phyloP scores from a whole-genome alignment of 306 rosid species.

The Notholithocarpus densiflorus region DNA sequence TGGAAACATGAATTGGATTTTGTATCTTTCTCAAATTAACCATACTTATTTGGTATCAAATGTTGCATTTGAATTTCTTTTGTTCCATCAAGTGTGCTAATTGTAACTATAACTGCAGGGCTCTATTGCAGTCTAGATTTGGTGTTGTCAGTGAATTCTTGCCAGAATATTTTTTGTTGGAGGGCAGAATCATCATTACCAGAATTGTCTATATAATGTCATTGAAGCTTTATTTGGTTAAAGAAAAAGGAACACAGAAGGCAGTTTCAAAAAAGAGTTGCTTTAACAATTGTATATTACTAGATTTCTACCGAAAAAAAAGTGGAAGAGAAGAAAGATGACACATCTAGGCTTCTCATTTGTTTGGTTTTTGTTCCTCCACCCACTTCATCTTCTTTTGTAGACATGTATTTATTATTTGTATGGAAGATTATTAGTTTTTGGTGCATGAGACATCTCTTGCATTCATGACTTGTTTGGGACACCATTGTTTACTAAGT shows the following conservation, averaged over 20 bases:
- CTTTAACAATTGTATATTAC: not conserved
- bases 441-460: no score
- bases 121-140: not conserved
- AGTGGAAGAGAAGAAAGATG: not conserved
- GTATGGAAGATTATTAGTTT: not conserved
- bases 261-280: not conserved
- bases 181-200: conserved; percentile 8
- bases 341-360: not conserved
- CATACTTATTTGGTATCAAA: not conserved
- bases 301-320: not conserved
- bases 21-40: not conserved
- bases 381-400: not conserved
- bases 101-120: not conserved
- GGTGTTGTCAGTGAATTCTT: conserved; percentile 6
- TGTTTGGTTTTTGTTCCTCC: not conserved
- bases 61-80: not conserved
- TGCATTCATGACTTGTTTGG: no score
- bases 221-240: not conserved
- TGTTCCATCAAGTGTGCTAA: not conserved
- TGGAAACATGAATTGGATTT: not conserved
- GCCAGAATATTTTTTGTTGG: not conserved
- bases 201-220: not conserved
- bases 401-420: not conserved
- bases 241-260: not conserved
- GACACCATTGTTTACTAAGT: no score